These are phyloP conservation scores for Peniophora sp. DNA, from an alignment of 1,284 basidiomycete species.

Conservation along the genomic window DNA sequence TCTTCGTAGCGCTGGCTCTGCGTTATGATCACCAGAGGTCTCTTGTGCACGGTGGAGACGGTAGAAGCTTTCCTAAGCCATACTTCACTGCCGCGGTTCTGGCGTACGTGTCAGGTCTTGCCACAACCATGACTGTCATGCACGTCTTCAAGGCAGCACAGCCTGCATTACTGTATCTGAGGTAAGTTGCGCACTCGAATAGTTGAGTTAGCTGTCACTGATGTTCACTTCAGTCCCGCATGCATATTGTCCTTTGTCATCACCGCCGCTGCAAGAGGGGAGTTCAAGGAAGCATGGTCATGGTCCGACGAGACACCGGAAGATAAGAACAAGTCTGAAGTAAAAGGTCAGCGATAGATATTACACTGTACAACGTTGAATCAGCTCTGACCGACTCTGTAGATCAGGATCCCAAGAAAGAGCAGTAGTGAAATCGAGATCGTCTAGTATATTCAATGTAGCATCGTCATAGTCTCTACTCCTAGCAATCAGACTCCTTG, in stretches of 20 bases:
- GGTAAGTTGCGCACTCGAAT: conserved; percentile 35
- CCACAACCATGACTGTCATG: conserved; percentile 84
- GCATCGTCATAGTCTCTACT: too few relatives aligned
- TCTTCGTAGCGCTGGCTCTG: conserved; percentile 82
- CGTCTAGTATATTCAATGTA: too few relatives aligned
- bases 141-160: conserved; percentile 76
- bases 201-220: not conserved
- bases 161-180: conserved; percentile 89
- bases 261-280: conserved; percentile 46
- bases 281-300: conserved; percentile 52
- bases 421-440: too few relatives aligned
- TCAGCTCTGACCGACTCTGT: too few relatives aligned
- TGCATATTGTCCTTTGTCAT: conserved; percentile 57
- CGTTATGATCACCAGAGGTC: conserved; percentile 72
- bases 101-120: conserved; percentile 77
- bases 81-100: conserved; percentile 73
- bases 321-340: not conserved
- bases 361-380: too few relatives aligned
- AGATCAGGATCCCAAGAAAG: too few relatives aligned
- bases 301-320: conserved; percentile 41
- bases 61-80: conserved; percentile 50
- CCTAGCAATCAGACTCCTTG: too few relatives aligned
- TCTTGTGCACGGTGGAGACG: conserved; percentile 15
- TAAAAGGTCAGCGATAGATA: too few relatives aligned
- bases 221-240: conserved; percentile 45